Base-by-base conservation (phyloP, 768 basidiomycete genomes). In the Scleroderma bovista region DNA sequence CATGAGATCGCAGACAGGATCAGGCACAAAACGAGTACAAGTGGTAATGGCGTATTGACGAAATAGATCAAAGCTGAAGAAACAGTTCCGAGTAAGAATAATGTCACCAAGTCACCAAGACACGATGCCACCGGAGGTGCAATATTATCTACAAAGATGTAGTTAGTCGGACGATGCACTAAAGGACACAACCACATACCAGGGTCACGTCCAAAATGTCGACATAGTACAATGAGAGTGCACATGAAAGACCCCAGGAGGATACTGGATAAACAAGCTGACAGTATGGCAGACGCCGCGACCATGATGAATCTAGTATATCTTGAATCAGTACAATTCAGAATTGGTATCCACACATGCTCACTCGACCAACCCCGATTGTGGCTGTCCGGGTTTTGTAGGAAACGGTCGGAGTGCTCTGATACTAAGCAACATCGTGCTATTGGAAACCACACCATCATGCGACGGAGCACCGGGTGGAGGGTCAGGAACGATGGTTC, bases 211-310 rank as follows among this genome's bases (percentile, higher is more conserved):
- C 84, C 80, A 53, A 78, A 81, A 59, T 73, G 77, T 45, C 90
- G 74, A 63, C 93, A 93, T 1, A 88, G 46, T 19, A 97, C 76
- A 44, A 97, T 80, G 24, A 97, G 77, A 19, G 71, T 66, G 59
- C 86, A 89, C 93, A 97, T 97, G 69, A 99, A 96, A 1, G 86
- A 88, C 4, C 95, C 96, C 1, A 98, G 78, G 1, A 93, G 59
- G 3, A 88, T 66, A 54, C 86, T 83, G 10, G 88, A 89, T 12
- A 88, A 63, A 47, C 84, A 85, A 1, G 93, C 83, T 1, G 93
- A 79, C 13, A 85, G 76, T 86, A 94, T 92, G 1, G 86, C 75
- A 5, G 86, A 80, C 11, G 86, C 78, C 0, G 85, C 79, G 13
- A 93, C 83, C 76, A 88, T 83, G 50, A 84, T 70, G 47, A 93